A percentile compares a stretch with the other conserved stretches of the same genome.
Evolutionary conservation across 768 basidiomycete genomes (phyloP).

Genomic region (Hydnum rufescens): DNA sequence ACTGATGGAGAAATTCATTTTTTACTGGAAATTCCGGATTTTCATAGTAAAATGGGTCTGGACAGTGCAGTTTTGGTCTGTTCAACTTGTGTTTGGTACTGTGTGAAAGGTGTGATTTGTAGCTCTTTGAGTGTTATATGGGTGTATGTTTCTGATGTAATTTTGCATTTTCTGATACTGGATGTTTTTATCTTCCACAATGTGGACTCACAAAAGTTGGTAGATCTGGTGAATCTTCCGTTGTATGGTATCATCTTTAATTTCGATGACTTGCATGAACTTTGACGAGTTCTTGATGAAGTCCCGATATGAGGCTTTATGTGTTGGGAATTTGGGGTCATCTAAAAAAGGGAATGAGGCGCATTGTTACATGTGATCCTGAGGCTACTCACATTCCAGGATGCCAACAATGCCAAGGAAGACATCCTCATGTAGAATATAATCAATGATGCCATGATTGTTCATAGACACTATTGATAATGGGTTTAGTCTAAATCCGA

Average conservation of each 20-base stretch:
- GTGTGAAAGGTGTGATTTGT: too few species aligned
- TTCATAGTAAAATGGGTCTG: too few species aligned
- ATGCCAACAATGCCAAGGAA: conserved; percentile 90
- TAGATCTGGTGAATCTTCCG: conserved; percentile 94
- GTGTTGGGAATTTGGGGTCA: conserved; percentile 89
- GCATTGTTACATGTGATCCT: background rate
- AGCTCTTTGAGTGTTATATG: too few species aligned
- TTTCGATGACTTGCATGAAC: conserved; percentile 76
- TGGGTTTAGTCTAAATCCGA: background rate
- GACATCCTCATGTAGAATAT: conserved; percentile 79
- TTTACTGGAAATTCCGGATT: too few species aligned
- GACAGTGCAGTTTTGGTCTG: too few species aligned
- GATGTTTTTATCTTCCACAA: too few species aligned
- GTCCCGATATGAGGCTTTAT: conserved; percentile 93
- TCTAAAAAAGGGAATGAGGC: conserved; percentile 28
- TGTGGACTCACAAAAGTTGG: too few species aligned
- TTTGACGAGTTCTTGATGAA: conserved; percentile 68
- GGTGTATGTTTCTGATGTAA: too few species aligned
- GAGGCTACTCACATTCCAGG: conserved; percentile 58
- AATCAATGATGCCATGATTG: conserved; percentile 86
- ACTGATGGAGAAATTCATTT: too few species aligned
- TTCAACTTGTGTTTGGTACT: too few species aligned
- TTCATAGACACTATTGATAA: conserved; percentile 70
- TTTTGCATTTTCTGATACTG: too few species aligned
- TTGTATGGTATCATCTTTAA: conserved; percentile 54